Percentiles rank a stretch among this genome's conserved stretches.
Conservation (phyloP, 2,329 filamentous ascomycete species). For the Zymoseptoria crescenta region DNA sequence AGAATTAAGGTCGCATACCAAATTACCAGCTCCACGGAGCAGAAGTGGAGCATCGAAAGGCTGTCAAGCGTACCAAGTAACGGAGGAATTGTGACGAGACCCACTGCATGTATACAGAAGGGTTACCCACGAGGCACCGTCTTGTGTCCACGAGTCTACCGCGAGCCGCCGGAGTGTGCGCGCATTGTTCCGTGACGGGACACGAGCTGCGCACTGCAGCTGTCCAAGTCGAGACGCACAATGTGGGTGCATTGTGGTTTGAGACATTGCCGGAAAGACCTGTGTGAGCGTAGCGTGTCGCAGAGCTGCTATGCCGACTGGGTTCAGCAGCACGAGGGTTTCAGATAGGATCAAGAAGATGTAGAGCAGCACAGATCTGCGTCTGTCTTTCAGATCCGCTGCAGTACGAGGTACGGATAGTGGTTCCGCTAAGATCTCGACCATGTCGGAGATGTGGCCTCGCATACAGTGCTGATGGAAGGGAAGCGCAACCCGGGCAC, state of each 20-base stretch:
- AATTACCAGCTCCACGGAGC: background rate
- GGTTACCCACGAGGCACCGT: background rate
- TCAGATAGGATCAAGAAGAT: background rate
- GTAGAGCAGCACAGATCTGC: background rate
- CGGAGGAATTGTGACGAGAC: background rate
- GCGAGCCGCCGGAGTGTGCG: background rate
- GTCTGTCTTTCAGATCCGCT: background rate
- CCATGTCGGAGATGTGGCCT: background rate
- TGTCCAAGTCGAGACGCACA: background rate
- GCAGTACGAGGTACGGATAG: background rate
- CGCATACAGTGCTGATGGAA: background rate
- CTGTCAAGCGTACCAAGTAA: background rate
- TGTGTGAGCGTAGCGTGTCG: background rate
- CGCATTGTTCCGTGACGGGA: background rate
- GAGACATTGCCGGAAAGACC: background rate
- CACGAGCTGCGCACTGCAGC: background rate
- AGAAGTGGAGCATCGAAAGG: background rate
- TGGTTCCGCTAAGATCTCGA: too few relatives aligned
- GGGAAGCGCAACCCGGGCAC: background rate
- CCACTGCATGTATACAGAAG: background rate
- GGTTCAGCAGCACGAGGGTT: background rate
- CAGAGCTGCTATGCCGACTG: background rate
- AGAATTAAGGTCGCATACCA: background rate
- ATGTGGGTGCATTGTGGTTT: background rate
- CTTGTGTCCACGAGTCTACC: background rate